Evolutionary conservation across 768 basidiomycete species (phyloP), one percentile per base, ranked within the genome.

Genomic region (Macrolepiota fuliginosa): DNA sequence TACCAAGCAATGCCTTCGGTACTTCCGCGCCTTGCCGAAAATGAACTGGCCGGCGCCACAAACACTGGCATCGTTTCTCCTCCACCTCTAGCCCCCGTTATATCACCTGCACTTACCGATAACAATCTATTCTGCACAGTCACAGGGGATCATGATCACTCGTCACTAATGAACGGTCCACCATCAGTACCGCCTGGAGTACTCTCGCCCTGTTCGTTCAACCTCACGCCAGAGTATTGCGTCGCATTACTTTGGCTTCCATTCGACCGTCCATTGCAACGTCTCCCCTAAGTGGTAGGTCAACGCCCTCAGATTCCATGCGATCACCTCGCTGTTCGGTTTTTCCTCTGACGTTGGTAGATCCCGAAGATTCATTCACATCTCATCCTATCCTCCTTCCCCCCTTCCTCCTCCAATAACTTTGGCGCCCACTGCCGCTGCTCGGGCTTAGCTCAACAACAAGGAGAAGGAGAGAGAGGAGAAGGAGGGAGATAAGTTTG

Each of bases 401-500:
- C 67, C 69, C 22, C 62, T 65, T 10, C 72, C 74, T 29, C 64
- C 73, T 53, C 59, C 72, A 54, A 64, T 66, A 12, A 55, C 65
- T 24, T 45, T 65, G 36, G 56, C 65, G 10, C 60, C 68, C 19
- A 54, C 56, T 51, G 27, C 63, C 25, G 55, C 63, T 45, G n/a
- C n/a, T n/a, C n/a, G n/a, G n/a, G 56, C 68, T 40, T 64, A 63
- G 35, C 62, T 69, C 62, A 77, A 77, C 68, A 77, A 75, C 68
- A 71, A 71, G 54, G n/a, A n/a, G n/a, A n/a, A n/a, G n/a, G n/a
- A n/a, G n/a, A n/a, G n/a, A n/a, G n/a, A n/a, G n/a, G n/a, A n/a
- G n/a, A n/a, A n/a, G n/a, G 60, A 67, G 60, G 70, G 77, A 66
- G 74, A 76, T 47, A 70, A 72, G 70, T 77, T 13, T 77, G 76